Conservation (phyloP, 306 rosid genomes). For the Gastrolobium villosum region DNA sequence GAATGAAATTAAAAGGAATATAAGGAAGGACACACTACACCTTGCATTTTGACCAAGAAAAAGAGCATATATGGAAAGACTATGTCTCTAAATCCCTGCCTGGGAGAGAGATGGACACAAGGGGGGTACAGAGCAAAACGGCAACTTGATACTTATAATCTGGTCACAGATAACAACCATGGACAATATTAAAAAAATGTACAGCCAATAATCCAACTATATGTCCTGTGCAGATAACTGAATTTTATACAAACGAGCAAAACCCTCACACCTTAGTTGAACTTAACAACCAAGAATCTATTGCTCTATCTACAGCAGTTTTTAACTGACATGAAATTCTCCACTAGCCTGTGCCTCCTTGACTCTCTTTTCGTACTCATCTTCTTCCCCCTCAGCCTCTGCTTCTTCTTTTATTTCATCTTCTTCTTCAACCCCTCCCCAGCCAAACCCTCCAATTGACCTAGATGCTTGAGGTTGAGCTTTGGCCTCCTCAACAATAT, state of each 20-base stretch:
- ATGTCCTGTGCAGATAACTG: slow-evolving; percentile 52
- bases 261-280: slow-evolving; percentile 49
- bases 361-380: slow-evolving; percentile 79
- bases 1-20: background rate
- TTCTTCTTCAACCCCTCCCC: slow-evolving; percentile 80
- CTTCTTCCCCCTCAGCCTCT: slow-evolving; percentile 58
- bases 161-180: slow-evolving; percentile 39
- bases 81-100: background rate
- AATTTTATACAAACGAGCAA: slow-evolving; percentile 55
- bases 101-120: background rate
- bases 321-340: slow-evolving; percentile 62
- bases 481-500: slow-evolving; percentile 84
- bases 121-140: slow-evolving; percentile 1
- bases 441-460: slow-evolving; percentile 72
- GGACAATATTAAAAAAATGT: slow-evolving; percentile 47
- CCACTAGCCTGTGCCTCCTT: slow-evolving; percentile 84
- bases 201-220: slow-evolving; percentile 55
- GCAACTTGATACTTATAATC: slow-evolving; percentile 46
- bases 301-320: slow-evolving; percentile 36
- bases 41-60: background rate
- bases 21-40: background rate
- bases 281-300: slow-evolving; percentile 54
- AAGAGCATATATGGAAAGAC: background rate
- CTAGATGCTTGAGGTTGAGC: slow-evolving; percentile 63
- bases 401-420: slow-evolving; percentile 57